Conservation (phyloP, 1,284 basidiomycete species). For the Trichosporon asahii region DNA sequence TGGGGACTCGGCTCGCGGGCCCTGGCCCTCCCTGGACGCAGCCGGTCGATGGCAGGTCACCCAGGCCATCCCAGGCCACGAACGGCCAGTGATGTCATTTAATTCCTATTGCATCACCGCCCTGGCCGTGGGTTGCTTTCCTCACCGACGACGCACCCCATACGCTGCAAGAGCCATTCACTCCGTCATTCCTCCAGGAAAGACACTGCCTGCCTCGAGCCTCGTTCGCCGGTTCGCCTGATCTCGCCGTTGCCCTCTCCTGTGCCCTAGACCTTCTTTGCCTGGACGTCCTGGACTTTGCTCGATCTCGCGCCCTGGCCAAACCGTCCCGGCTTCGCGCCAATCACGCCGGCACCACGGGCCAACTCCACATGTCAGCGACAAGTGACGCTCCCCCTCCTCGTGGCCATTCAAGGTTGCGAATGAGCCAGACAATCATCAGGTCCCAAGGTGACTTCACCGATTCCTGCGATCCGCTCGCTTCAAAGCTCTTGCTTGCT, state of each 20-base stretch:
- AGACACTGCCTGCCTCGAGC: too few species aligned
- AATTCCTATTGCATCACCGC: slow-evolving; percentile 5
- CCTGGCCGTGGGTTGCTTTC: background rate
- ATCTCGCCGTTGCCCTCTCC: background rate
- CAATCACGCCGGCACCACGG: background rate
- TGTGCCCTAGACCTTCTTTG: background rate
- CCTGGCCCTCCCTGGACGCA: background rate
- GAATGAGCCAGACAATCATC: background rate
- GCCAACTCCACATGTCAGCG: background rate
- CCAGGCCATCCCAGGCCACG: background rate
- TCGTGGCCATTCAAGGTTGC: background rate
- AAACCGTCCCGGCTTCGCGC: background rate
- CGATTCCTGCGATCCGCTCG: background rate
- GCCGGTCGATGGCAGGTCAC: background rate
- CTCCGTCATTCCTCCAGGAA: slow-evolving; percentile 4
- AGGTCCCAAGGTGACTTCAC: background rate
- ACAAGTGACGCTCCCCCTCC: background rate
- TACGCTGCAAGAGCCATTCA: background rate
- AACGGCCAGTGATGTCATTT: slow-evolving; percentile 3
- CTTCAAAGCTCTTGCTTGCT: too few species aligned
- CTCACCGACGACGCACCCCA: background rate
- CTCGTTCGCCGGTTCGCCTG: background rate
- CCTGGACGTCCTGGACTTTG: background rate
- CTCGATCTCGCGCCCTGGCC: background rate
- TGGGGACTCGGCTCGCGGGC: background rate